These are phyloP conservation scores for Myrica gale DNA, from an alignment of 306 rosid genomes.

Conservation along the genomic window DNA sequence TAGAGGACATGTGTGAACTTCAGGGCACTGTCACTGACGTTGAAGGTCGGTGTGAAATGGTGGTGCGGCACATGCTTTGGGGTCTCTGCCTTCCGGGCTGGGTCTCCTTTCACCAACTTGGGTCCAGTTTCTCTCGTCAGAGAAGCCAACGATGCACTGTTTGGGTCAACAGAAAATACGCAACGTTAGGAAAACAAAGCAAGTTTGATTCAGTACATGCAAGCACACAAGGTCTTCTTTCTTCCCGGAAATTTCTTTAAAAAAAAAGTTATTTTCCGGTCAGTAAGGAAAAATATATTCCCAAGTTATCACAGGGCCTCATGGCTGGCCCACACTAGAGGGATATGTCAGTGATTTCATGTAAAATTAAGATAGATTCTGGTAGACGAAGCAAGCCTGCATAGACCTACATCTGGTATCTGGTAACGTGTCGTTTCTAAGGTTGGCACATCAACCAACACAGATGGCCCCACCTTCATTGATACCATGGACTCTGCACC, in stretches of 20 bases:
- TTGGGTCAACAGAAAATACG: not conserved
- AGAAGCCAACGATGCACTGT: conserved; percentile 89
- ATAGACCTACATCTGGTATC: not conserved
- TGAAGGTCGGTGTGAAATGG: conserved; percentile 53
- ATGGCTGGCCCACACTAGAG: not conserved
- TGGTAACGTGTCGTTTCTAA: conserved; percentile 8
- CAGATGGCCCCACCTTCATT: too few relatives aligned
- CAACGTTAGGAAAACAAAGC: not conserved
- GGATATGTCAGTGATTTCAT: not conserved
- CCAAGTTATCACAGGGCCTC: not conserved
- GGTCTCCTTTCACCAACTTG: conserved; percentile 82
- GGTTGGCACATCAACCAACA: conserved; percentile 3
- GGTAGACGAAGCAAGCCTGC: not conserved
- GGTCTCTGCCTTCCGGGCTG: conserved; percentile 44
- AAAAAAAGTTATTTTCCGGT: too few relatives aligned
- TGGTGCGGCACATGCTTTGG: conserved; percentile 38
- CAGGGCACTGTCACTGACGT: conserved; percentile 76
- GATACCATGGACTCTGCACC: not conserved
- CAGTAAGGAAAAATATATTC: too few relatives aligned
- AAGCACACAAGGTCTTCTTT: not conserved
- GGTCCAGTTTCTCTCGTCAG: conserved; percentile 93
- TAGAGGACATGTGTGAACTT: conserved; percentile 91
- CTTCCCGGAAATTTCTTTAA: not conserved
- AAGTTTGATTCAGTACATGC: too few relatives aligned
- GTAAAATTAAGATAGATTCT: not conserved